Evolutionary conservation across 2,329 filamentous ascomycete species (phyloP).

Genomic region (Ophiocordyceps camponoti-leonardi): DNA sequence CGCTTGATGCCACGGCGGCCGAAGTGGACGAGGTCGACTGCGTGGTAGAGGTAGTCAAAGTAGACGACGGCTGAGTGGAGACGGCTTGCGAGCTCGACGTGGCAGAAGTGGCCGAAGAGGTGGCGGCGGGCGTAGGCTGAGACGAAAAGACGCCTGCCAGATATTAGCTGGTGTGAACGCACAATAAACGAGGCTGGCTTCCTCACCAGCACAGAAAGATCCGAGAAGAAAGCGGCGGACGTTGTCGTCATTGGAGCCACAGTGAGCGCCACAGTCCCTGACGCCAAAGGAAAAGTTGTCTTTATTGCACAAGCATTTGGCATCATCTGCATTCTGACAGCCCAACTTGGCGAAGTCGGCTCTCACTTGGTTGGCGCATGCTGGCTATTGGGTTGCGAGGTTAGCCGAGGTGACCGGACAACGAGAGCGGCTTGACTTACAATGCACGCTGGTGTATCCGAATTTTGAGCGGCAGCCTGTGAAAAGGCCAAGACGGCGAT

Average conservation of each 20-base stretch:
- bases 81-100: background rate
- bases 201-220: constrained; percentile 8
- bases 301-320: constrained; percentile 21
- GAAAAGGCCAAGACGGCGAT: constrained; percentile 12
- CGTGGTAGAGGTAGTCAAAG: background rate
- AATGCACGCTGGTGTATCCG: constrained; percentile 10
- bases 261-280: constrained; percentile 17
- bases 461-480: constrained; percentile 9
- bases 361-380: constrained; percentile 7
- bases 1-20: background rate
- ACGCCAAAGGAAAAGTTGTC: constrained; percentile 12
- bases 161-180: background rate
- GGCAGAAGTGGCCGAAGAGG: background rate
- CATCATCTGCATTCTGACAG: constrained; percentile 13
- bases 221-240: constrained; percentile 10
- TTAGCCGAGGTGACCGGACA: background rate
- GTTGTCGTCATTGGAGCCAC: constrained; percentile 12
- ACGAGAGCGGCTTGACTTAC: constrained; percentile 10
- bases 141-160: background rate
- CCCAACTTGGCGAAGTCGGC: constrained; percentile 6
- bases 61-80: background rate
- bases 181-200: background rate
- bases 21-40: background rate
- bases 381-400: constrained; percentile 3
- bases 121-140: background rate